Base-by-base conservation (phyloP, 306 rosid genomes). In the Begonia fuchsioides region DNA sequence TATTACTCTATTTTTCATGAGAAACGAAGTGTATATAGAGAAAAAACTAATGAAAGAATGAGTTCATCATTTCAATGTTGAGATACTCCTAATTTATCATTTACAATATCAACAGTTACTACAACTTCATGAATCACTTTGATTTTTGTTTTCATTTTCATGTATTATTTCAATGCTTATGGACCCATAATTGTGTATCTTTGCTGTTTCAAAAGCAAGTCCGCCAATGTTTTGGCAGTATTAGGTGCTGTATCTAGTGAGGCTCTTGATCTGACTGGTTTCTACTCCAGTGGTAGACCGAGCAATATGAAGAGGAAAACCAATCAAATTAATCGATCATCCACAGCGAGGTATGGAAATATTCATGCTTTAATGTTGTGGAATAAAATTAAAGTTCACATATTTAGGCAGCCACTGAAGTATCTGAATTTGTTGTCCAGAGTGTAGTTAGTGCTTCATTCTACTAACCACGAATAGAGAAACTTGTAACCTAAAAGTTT, bases 171-270 rank as follows among this genome's bases (percentile, higher is more conserved):
- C 8, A 26, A 26, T 62, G 44, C 8, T 10, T 11, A 43, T 46
- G 20, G 54, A 50, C 65, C 72, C 59, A 81, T 43, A 39, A 52
- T 64, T 72, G 12, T 71, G 18, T 70, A 35, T 52, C 46, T 62
- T 51, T 70, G 55, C 38, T 69, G 56, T 67, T 74, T 51, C 55
- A 66, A 70, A 79, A 84, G 90, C 82, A 90, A 90, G 79, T 80
- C 93, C 60, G 97, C 92, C 80, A 90, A 84, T 47, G 90, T 90
- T 56, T 71, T 90, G 80, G 92, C 92, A 49, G 90, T 90, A 68
- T 71, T 90, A 73, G 93, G 92, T 54, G 87, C 69, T 52, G 95
- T 84, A 62, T 95, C 95, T 49, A 84, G 87, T 58, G 77, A 90
- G 64, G 95, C 95, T 17, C 87, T 90, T 53, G 94, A 84, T 66